Conservation (phyloP, 139 green algal species). For the Volvox africanus region DNA sequence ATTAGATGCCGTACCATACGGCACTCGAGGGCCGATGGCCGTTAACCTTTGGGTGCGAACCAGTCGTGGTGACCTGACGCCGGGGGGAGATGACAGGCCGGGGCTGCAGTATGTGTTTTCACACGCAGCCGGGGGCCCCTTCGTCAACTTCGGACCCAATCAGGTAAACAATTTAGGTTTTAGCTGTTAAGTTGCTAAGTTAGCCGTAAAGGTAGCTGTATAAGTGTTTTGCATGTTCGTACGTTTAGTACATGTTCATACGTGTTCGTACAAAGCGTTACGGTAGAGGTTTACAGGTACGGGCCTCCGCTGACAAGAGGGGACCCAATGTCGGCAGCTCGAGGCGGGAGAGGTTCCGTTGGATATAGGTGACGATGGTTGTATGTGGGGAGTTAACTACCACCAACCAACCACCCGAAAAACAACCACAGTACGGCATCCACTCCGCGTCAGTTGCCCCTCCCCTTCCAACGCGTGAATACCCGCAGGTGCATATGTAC, state of each 20-base stretch:
- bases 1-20: conserved; percentile 12
- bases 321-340: no score
- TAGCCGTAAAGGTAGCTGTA: no score
- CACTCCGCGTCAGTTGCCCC: background rate
- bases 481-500: conserved; percentile 65
- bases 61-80: background rate
- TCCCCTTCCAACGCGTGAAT: background rate
- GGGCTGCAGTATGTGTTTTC: conserved; percentile 39
- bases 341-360: background rate
- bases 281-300: background rate
- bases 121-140: background rate
- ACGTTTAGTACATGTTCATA: background rate
- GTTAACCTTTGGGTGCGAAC: conserved; percentile 39
- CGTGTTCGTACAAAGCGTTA: background rate
- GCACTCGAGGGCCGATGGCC: background rate
- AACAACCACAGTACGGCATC: background rate
- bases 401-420: background rate
- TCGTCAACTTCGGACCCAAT: conserved; percentile 35
- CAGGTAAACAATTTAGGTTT: no score
- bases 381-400: no score
- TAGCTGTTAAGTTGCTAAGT: no score
- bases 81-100: background rate
- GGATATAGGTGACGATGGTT: background rate
- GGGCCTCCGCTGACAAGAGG: no score
- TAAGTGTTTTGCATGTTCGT: background rate